These are phyloP conservation scores for Pleurotus citrinopileatus DNA, from an alignment of 768 basidiomycete species.

Conservation along the genomic window DNA sequence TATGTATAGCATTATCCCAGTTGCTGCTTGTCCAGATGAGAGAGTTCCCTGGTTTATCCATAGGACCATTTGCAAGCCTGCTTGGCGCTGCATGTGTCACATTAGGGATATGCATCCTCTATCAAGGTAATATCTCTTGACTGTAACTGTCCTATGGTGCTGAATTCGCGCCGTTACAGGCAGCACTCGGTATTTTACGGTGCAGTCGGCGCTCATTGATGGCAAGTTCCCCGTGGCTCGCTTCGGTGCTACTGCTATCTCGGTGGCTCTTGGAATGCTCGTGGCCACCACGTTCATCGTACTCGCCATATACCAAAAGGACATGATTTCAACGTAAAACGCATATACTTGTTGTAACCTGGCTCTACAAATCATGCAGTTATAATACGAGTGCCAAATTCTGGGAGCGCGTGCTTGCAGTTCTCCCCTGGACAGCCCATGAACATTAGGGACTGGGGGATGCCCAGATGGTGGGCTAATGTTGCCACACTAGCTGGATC, in stretches of 20 bases:
- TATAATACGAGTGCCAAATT: constrained; percentile 53
- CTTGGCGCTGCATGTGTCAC: constrained; percentile 2
- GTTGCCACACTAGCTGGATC: constrained; percentile 45
- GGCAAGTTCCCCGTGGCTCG: constrained; percentile 40
- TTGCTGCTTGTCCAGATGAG: background rate
- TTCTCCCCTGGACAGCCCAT: constrained; percentile 54
- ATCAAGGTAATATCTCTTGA: too few relatives aligned
- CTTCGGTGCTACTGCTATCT: constrained; percentile 26
- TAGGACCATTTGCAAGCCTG: constrained; percentile 1
- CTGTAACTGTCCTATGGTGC: too few relatives aligned
- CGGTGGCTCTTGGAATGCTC: constrained; percentile 26
- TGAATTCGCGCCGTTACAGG: too few relatives aligned
- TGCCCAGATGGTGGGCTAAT: constrained; percentile 43
- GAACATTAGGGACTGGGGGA: constrained; percentile 58
- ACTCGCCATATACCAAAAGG: background rate
- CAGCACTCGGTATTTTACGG: constrained; percentile 18
- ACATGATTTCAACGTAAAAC: background rate
- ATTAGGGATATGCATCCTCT: constrained; percentile 1
- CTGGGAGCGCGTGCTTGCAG: constrained; percentile 40
- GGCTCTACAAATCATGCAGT: constrained; percentile 22
- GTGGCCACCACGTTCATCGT: constrained; percentile 14
- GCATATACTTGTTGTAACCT: background rate
- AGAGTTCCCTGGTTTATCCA: background rate
- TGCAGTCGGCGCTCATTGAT: constrained; percentile 32
- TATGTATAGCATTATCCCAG: background rate